These are phyloP conservation scores for Blastocystis sp. DNA, from an alignment of 352 stramenopile genomes.

Conservation along the genomic window DNA sequence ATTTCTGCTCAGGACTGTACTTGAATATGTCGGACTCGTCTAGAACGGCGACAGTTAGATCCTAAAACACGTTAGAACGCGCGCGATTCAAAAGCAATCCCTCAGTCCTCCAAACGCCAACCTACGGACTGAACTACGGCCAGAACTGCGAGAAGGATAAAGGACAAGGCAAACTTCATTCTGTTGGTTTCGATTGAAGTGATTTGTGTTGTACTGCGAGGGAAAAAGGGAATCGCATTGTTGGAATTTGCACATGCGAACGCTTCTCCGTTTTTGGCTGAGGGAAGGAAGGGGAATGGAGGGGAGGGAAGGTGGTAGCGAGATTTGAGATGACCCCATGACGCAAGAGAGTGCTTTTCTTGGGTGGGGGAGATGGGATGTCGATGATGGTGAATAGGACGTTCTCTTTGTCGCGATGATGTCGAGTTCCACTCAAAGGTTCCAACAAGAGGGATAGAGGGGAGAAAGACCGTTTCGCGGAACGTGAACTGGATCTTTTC, in stretches of 20 bases:
- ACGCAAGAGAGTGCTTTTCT: background rate
- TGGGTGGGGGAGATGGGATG: background rate
- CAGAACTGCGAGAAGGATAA: background rate
- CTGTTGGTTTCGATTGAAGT: background rate
- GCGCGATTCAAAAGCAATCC: background rate
- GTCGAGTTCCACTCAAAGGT: background rate
- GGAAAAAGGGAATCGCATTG: background rate
- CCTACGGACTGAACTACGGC: background rate
- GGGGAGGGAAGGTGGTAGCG: background rate
- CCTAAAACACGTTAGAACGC: slow-evolving; percentile 23
- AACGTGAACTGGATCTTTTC: too few species aligned
- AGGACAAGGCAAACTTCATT: background rate
- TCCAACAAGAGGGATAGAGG: background rate
- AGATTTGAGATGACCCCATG: background rate
- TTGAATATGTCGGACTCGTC: background rate
- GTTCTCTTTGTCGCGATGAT: too few species aligned
- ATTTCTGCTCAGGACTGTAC: background rate
- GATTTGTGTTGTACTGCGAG: background rate
- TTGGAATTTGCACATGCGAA: background rate
- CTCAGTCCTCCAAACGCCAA: background rate
- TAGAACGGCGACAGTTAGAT: slow-evolving; percentile 1
- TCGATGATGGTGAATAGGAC: too few species aligned
- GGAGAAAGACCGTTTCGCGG: background rate
- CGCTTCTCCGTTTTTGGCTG: background rate
- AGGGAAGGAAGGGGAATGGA: background rate